Base-by-base conservation (phyloP, 192 early-diverging fungal genomes). In the Polychytrium aggregatum region DNA sequence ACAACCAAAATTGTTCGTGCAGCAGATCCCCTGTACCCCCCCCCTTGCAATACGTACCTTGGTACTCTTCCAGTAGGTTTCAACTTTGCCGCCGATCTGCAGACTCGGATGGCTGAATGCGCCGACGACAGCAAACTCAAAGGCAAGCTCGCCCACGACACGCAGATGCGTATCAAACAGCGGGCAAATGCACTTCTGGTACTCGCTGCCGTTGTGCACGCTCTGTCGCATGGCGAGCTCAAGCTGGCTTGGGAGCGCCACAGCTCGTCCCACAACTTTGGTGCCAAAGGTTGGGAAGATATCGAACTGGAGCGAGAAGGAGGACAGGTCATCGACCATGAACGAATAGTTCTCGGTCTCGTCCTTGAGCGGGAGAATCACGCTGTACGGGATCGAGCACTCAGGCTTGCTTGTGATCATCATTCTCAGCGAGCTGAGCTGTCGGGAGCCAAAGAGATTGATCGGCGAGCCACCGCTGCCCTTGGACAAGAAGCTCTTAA, bases 31-130 rank as follows among this genome's bases (percentile, higher is more conserved):
- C 44, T 53, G 1, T 18, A 39, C 18, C 3, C n/a, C 16, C 10
- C 26, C 40, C 25, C 10, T 18, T 13, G 14, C 20, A n/a, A 20
- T 11, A 25, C 44, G 56, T 17, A 88, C 82, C 54, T 87, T 86
- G 9, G 90, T 93, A 4, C 90, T 86, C 71, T 97, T 98, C 96
- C 96, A 99, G 63, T 99, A 99, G 0, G 96, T 99, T 57, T 94
- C 92, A 18, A 97, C 85, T 33, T 83, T 84, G 18, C 96, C 96
- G 17, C 91, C 96, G 59, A 97, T 94, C 63, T 86, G 83, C 51
- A 99, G 68, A 35, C 82, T 74, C 1, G 86, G 81, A 37, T 90
- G 91, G 39, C 71, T 73, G 62, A 99, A 92, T 1, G 96, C 88
- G 46, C 79, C 76, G 26, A 99, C 75, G 3, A 92, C 72, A 22